Percentiles rank a stretch among this genome's conserved stretches.
Evolutionary conservation across 1,284 basidiomycete species (phyloP).

Genomic region (Rhodotorula glutinis): DNA sequence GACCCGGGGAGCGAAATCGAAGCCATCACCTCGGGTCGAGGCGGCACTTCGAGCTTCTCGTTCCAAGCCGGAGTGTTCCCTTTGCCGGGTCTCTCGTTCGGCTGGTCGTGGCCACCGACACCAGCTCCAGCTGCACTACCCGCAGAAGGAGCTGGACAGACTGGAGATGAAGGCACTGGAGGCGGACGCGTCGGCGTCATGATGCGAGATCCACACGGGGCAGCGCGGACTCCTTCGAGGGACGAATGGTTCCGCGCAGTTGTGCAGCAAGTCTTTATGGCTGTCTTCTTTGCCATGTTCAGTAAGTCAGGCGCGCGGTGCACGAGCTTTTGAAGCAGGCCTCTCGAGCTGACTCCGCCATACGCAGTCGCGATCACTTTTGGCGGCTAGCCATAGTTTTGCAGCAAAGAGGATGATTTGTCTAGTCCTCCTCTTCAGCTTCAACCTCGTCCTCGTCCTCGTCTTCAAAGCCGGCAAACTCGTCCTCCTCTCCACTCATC

Average conservation of each 20-base stretch:
- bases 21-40: background rate
- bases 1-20: background rate
- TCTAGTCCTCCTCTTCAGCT: background rate
- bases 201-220: background rate
- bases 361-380: background rate
- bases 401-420: too few species aligned
- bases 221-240: background rate
- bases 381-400: background rate
- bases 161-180: too few species aligned
- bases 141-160: background rate
- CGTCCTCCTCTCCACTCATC: background rate
- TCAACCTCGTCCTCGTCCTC: background rate
- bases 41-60: constrained; percentile 1
- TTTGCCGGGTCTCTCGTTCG: constrained; percentile 14
- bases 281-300: constrained; percentile 20
- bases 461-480: background rate
- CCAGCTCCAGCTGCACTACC: background rate
- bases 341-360: background rate
- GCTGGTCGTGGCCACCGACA: constrained; percentile 11
- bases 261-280: constrained; percentile 17
- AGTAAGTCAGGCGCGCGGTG: constrained; percentile 1
- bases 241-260: background rate
- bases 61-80: constrained; percentile 23
- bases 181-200: background rate
- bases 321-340: too few species aligned